Conservation (phyloP, 495 filamentous ascomycete species). For the Neurospora sp. region DNA sequence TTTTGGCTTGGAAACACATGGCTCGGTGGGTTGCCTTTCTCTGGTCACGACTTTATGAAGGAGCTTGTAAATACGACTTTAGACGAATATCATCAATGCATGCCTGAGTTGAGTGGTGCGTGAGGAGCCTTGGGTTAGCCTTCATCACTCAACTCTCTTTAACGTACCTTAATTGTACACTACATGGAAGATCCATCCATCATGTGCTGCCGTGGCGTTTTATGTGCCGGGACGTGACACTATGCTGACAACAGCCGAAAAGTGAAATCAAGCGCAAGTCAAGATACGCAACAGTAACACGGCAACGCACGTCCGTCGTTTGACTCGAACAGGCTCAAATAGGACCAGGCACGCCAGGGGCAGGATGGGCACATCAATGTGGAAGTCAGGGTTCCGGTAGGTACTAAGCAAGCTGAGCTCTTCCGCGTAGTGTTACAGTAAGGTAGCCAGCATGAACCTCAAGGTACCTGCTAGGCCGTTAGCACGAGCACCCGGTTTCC, state of each 20-base stretch:
- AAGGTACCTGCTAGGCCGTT: not conserved
- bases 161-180: not conserved
- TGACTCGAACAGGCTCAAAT: not conserved
- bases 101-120: not conserved
- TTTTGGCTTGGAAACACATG: slow-evolving; percentile 25
- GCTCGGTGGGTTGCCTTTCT: slow-evolving; percentile 7
- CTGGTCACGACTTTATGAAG: not conserved
- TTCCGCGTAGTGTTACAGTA: not conserved
- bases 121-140: not conserved
- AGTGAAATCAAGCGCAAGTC: not conserved
- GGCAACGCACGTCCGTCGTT: not conserved
- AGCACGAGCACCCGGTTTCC: not conserved
- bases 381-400: not conserved
- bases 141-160: not conserved
- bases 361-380: not conserved
- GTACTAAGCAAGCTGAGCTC: not conserved
- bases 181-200: not conserved
- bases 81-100: not conserved
- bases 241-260: not conserved
- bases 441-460: not conserved
- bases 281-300: not conserved
- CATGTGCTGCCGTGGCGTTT: not conserved
- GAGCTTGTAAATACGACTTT: slow-evolving; percentile 1
- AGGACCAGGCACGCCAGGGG: not conserved
- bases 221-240: not conserved